Evolutionary conservation across 192 early-diverging fungal species (phyloP).

Genomic region (Coemansia sp.): DNA sequence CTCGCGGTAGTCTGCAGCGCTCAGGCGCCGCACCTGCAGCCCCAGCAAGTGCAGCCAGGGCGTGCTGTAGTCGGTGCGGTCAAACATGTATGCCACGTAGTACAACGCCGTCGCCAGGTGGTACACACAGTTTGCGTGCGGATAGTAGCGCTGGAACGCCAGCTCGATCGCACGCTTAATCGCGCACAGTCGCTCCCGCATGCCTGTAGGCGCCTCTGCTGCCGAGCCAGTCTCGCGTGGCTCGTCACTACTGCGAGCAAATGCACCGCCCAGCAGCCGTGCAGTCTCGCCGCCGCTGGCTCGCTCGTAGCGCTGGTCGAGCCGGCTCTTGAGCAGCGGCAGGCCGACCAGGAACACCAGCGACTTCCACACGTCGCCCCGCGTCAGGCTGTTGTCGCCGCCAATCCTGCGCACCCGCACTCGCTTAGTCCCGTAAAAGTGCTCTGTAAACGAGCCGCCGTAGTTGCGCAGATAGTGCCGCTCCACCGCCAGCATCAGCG

Average conservation of each 20-base stretch:
- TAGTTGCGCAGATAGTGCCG: conserved; percentile 80
- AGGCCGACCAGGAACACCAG: conserved; percentile 67
- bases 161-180: conserved; percentile 19
- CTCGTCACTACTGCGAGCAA: conserved; percentile 13
- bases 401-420: conserved; percentile 55
- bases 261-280: conserved; percentile 62
- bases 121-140: conserved; percentile 70
- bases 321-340: conserved; percentile 72
- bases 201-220: not conserved
- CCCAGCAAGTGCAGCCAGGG: conserved; percentile 83
- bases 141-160: conserved; percentile 63
- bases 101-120: conserved; percentile 65
- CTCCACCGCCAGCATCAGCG: conserved; percentile 78
- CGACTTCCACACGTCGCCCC: conserved; percentile 60
- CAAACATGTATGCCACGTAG: conserved; percentile 82
- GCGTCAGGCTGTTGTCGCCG: conserved; percentile 45
- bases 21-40: conserved; percentile 77
- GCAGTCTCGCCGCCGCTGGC: conserved; percentile 58
- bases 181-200: conserved; percentile 7
- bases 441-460: conserved; percentile 83
- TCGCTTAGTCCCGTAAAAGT: conserved; percentile 88
- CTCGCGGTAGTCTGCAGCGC: conserved; percentile 67
- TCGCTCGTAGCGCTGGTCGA: conserved; percentile 72
- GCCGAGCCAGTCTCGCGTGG: not conserved
- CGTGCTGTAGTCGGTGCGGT: conserved; percentile 75